A percentile compares a stretch with the other conserved stretches of the same genome.
These are phyloP conservation scores for Trypanosoma brucei DNA, from an alignment of 208 protist genomes.

Conservation along the genomic window DNA sequence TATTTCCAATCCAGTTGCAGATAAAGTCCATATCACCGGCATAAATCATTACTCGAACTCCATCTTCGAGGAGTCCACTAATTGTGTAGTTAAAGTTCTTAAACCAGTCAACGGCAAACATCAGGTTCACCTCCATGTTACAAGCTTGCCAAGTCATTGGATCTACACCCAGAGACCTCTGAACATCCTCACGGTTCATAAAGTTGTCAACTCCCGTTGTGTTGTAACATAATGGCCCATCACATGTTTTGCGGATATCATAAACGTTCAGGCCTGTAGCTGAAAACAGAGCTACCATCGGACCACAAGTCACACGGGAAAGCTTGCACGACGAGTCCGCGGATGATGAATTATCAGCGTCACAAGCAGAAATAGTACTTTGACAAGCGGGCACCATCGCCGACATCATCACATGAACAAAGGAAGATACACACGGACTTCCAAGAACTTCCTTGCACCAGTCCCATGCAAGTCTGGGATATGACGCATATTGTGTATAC, in stretches of 20 bases:
- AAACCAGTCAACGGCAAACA: constrained; percentile 65
- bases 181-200: constrained; percentile 52
- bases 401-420: constrained; percentile 40
- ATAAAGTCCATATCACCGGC: constrained; percentile 89
- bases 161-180: constrained; percentile 48
- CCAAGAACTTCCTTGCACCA: constrained; percentile 47
- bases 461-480: constrained; percentile 54
- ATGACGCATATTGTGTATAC: constrained; percentile 60
- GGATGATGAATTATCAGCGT: constrained; percentile 11
- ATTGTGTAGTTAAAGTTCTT: constrained; percentile 63
- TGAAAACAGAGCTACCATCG: constrained; percentile 33
- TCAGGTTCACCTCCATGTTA: constrained; percentile 35
- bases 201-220: constrained; percentile 44
- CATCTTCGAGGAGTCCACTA: constrained; percentile 43
- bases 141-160: constrained; percentile 47
- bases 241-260: constrained; percentile 67
- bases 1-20: constrained; percentile 91
- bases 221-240: constrained; percentile 81
- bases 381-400: constrained; percentile 42
- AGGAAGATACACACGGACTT: constrained; percentile 38
- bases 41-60: constrained; percentile 89
- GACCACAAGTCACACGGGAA: constrained; percentile 32
- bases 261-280: constrained; percentile 76
- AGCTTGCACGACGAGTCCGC: constrained; percentile 23
- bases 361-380: constrained; percentile 27